Conservation (phyloP, 2,329 filamentous ascomycete species). For the Botrytis hyacinthi region DNA sequence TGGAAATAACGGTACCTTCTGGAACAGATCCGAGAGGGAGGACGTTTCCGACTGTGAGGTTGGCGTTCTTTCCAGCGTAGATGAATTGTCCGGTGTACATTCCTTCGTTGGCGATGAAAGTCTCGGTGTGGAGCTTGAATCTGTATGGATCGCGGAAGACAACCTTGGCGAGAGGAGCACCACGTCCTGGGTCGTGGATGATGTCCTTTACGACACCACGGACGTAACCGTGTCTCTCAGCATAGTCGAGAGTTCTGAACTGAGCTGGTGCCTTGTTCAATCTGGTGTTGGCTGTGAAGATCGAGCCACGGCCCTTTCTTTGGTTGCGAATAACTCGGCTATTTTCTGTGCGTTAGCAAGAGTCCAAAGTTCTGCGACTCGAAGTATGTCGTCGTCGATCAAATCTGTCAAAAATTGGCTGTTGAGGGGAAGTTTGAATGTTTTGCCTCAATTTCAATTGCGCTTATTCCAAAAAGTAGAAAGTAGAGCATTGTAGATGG, state of each 20-base stretch:
- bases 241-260: conserved; percentile 95
- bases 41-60: conserved; percentile 95
- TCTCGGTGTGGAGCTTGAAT: conserved; percentile 97
- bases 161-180: conserved; percentile 95
- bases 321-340: too few relatives aligned
- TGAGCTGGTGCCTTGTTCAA: conserved; percentile 93
- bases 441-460: too few relatives aligned
- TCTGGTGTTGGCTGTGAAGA: conserved; percentile 77
- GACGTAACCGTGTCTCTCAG: conserved; percentile 96
- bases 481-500: too few relatives aligned
- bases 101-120: conserved; percentile 99
- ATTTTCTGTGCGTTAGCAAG: too few relatives aligned
- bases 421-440: not conserved
- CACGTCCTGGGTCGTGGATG: conserved; percentile 94
- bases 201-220: conserved; percentile 92
- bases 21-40: conserved; percentile 91
- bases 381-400: not conserved
- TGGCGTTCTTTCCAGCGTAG: conserved; percentile 99
- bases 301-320: conserved; percentile 74
- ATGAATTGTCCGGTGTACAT: conserved; percentile 99
- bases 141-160: conserved; percentile 97
- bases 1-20: conserved; percentile 98
- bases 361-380: conserved; percentile 14
- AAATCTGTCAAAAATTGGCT: not conserved
- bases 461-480: too few relatives aligned